Conservation (phyloP, 2,329 filamentous ascomycete species). For the Alternaria atra region DNA sequence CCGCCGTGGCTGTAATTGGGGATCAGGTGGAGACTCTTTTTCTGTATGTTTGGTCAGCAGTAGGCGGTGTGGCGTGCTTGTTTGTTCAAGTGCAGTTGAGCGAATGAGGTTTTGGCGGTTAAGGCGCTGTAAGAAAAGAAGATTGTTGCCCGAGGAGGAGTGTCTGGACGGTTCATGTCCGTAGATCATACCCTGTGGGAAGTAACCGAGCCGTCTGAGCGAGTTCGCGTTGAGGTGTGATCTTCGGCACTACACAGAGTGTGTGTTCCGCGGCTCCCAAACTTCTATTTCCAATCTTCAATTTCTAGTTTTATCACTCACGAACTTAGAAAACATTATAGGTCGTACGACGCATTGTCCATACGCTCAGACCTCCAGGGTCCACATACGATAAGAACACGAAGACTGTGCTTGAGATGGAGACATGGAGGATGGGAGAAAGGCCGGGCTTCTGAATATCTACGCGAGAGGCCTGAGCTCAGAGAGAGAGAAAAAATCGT, state of each 20-base stretch:
- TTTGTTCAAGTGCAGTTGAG: neutral
- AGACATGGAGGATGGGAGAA: constrained; percentile 1
- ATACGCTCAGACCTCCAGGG: constrained; percentile 2
- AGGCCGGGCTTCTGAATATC: constrained; percentile 9
- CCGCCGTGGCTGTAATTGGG: neutral
- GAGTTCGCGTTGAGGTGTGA: neutral
- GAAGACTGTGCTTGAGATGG: constrained; percentile 3
- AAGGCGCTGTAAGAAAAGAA: constrained; percentile 4
- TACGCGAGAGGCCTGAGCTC: constrained; percentile 17
- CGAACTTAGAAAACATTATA: neutral
- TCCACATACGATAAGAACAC: constrained; percentile 14
- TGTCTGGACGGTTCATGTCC: neutral
- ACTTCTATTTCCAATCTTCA: neutral
- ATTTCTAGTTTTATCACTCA: neutral
- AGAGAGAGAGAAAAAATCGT: constrained; percentile 1
- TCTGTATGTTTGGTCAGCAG: neutral
- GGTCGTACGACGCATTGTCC: neutral
- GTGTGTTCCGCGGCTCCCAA: neutral
- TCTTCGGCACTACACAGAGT: constrained; percentile 3
- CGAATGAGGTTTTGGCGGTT: constrained; percentile 11
- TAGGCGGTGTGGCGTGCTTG: constrained; percentile 28
- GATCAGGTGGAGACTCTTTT: constrained; percentile 2
- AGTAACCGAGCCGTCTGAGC: constrained; percentile 1
- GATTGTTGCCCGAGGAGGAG: neutral
- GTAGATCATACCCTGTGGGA: neutral